phyloP scores from a whole-genome alignment of 768 basidiomycete genomes.

The Phanerochaete carnosa region DNA sequence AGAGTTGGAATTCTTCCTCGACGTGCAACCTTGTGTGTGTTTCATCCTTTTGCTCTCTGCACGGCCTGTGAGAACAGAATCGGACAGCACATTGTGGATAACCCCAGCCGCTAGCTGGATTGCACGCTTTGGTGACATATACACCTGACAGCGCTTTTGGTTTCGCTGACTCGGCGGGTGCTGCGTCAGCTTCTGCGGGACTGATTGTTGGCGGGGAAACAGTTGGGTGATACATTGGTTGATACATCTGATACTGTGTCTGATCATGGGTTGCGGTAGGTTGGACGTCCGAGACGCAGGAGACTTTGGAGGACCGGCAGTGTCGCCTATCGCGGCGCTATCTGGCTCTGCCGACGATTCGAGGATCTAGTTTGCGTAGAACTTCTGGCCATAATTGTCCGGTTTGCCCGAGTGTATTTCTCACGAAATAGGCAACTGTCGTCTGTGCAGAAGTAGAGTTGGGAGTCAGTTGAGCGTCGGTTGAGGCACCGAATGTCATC shows the following conservation, averaged over 20 bases:
- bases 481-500: constrained; percentile 36
- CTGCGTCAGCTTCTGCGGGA: background rate
- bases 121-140: background rate
- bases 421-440: constrained; percentile 6
- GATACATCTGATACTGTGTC: constrained; percentile 4
- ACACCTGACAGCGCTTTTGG: background rate
- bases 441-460: background rate
- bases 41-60: background rate
- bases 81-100: background rate
- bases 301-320: background rate
- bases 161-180: background rate
- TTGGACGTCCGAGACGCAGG: background rate
- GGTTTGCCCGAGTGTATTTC: constrained; percentile 3
- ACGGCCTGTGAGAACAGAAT: background rate
- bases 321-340: constrained; percentile 2
- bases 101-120: background rate
- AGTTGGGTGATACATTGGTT: constrained; percentile 3
- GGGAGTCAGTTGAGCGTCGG: constrained; percentile 35
- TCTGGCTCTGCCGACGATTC: background rate
- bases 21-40: background rate
- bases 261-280: background rate
- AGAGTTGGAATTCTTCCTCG: background rate
- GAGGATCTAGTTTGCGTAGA: background rate
- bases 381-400: constrained; percentile 13
- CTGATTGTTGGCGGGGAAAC: background rate